A percentile compares a stretch with the other conserved stretches of the same genome.
Conservation (phyloP, 2,329 filamentous ascomycete species). For the Paecilomyces sp. region DNA sequence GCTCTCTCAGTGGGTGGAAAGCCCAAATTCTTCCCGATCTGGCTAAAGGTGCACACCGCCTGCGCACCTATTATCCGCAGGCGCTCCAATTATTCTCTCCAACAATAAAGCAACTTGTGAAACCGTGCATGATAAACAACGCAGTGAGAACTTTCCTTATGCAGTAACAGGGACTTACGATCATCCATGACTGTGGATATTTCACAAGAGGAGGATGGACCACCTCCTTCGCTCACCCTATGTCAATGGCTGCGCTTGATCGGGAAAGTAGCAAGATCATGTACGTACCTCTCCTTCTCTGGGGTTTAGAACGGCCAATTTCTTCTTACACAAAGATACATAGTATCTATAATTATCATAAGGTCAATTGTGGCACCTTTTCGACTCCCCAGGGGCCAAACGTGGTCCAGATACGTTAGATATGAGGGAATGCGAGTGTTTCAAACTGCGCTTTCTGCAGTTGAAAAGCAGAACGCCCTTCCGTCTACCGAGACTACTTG, state of each 20-base stretch:
- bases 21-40: not conserved
- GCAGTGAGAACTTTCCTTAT: not conserved
- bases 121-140: not conserved
- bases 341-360: not conserved
- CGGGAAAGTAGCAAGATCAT: slow-evolving; percentile 2
- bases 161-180: not conserved
- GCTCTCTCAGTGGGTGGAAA: not conserved
- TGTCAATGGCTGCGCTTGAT: slow-evolving; percentile 3
- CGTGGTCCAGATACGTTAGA: slow-evolving; percentile 1
- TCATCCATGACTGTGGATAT: not conserved
- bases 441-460: slow-evolving; percentile 1
- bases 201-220: not conserved
- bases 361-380: not conserved
- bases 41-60: not conserved
- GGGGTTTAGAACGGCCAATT: not conserved
- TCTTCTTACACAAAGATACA: not conserved
- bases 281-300: not conserved
- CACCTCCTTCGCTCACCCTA: not conserved
- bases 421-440: slow-evolving; percentile 5
- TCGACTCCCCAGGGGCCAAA: not conserved
- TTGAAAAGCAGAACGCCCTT: slow-evolving; percentile 1
- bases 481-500: slow-evolving; percentile 1
- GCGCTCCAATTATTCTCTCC: too few species aligned
- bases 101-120: not conserved
- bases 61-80: not conserved